Base-by-base conservation (phyloP, 148 eudicot species). In the Persicaria maculosa region DNA sequence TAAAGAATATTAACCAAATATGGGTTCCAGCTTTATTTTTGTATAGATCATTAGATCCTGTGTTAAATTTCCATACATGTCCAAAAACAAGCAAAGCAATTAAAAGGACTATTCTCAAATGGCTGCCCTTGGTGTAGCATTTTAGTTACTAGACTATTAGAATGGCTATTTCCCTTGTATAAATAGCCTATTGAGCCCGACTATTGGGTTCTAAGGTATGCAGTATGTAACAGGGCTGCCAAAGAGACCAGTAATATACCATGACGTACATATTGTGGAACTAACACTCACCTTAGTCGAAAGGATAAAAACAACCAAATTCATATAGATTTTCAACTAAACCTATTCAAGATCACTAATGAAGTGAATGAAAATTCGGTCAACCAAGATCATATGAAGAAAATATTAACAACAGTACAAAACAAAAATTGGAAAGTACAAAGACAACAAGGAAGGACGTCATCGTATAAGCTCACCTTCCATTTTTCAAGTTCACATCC, bases 401-500 rank as follows among this genome's bases (percentile, higher is more conserved):
- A 43, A 48, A 46, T 46, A 47, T 50, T 9, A 71, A 22, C 20
- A 43, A 44, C 19, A 45, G 44, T 75, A 1, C 55, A 76, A 14
- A 48, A 59, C 11, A 50, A 6, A 75, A 53, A 74, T 57, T 47
- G 15, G 2, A 65, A 65, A 44, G n/a, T 5, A 31, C 44, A 47
- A 52, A 44, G 15, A 70, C 31, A 48, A 19, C 44, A 22, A n/a
- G n/a, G n/a, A 68, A 7, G 7, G 69, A 4, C 44, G 20, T 20
- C 50, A 69, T 57, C 46, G 12, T 47, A n/a, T 54, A 40, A 70
- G 20, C 83, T 84, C 76, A 92, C 97, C 94, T 92, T 75, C 99
- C 99, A 82, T 81, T 87, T 80, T 79, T 95, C 78, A 95, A 80
- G 86, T 82, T 83, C 75, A 80, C 79, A 80, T 95, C 97, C 83